These are phyloP conservation scores for Pythium pyrilobum DNA, from an alignment of 352 stramenopile species.

Conservation along the genomic window DNA sequence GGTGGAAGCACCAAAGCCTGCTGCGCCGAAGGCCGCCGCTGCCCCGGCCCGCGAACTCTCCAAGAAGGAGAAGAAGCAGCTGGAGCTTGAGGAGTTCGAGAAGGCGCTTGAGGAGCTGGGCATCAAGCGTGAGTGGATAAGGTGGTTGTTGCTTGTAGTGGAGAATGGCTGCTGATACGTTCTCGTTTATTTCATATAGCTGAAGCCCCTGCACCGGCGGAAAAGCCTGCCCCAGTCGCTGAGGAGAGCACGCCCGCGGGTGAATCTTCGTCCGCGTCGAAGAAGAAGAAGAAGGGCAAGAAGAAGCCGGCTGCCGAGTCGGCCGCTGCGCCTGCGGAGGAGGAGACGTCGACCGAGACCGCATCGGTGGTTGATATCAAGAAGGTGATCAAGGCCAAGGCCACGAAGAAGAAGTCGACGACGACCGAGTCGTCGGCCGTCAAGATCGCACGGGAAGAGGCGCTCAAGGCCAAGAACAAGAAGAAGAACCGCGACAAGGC, in stretches of 20 bases:
- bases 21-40: slow-evolving; percentile 25
- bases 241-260: slow-evolving; percentile 5
- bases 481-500: slow-evolving; percentile 69
- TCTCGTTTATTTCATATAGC: slow-evolving; percentile 1
- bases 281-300: slow-evolving; percentile 43
- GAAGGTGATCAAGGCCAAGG: slow-evolving; percentile 65
- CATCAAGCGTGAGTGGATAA: slow-evolving; percentile 33
- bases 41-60: slow-evolving; percentile 39
- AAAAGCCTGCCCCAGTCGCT: slow-evolving; percentile 4
- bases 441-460: slow-evolving; percentile 66
- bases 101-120: slow-evolving; percentile 57
- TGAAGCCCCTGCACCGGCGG: slow-evolving; percentile 2
- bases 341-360: slow-evolving; percentile 14
- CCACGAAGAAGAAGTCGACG: slow-evolving; percentile 70
- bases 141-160: neutral
- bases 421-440: slow-evolving; percentile 46
- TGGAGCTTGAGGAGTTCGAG: slow-evolving; percentile 73
- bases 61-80: slow-evolving; percentile 81
- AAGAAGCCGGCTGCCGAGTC: slow-evolving; percentile 25
- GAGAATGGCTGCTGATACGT: neutral
- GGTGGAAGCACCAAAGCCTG: slow-evolving; percentile 15
- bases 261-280: slow-evolving; percentile 15
- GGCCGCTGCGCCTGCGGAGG: slow-evolving; percentile 7
- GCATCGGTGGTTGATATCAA: slow-evolving; percentile 58
- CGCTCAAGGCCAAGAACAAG: slow-evolving; percentile 60